Base-by-base conservation (phyloP, 148 eudicot genomes). In the Diospyros kaki region DNA sequence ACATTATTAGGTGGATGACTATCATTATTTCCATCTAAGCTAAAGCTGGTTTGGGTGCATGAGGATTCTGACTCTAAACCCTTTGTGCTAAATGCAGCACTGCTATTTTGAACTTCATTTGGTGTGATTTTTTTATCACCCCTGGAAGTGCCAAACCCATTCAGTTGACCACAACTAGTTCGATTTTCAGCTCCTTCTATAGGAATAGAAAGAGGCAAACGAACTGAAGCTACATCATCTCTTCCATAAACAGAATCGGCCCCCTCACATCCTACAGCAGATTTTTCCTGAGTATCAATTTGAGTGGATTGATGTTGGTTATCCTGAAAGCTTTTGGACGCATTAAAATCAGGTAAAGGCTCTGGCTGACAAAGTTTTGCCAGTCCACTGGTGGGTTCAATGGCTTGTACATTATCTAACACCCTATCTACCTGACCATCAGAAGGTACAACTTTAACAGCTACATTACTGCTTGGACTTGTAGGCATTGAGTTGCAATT, bases 41-140 rank as follows among this genome's bases (percentile, higher is more conserved):
- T 81, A 77, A 64, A 28, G 78, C 86, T 76, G 72, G 84, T 77
- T 56, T 66, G 84, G 52, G 81, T 83, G 86, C 91, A 85, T 66
- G 86, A 82, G 46, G 98, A 87, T 74, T 83, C 93, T 14, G 87
- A 87, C 73, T 89, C 94, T 77, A 90, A 83, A 78, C 78, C 90
- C 83, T 87, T 90, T 9, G 72, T 55, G 43, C 70, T 76, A 66
- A 66, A 65, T 8, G 73, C 79, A n/a, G 59, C 75, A 73, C 76
- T 80, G 50, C 66, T 75, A 67, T 79, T 71, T 78, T 60, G 43
- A 82, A 74, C 79, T 76, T 87, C 87, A 78, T 64, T 79, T 56
- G 50, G 69, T 9, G 73, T 51, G 40, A 68, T 71, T 70, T 66
- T 74, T 18, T 43, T 71, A 68, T 86, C 87, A 12, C 81, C 89